Evolutionary conservation across 2,329 filamentous ascomycete species (phyloP), one percentile per base, ranked within the genome.

Genomic region (Colletotrichum orchidophilum): DNA sequence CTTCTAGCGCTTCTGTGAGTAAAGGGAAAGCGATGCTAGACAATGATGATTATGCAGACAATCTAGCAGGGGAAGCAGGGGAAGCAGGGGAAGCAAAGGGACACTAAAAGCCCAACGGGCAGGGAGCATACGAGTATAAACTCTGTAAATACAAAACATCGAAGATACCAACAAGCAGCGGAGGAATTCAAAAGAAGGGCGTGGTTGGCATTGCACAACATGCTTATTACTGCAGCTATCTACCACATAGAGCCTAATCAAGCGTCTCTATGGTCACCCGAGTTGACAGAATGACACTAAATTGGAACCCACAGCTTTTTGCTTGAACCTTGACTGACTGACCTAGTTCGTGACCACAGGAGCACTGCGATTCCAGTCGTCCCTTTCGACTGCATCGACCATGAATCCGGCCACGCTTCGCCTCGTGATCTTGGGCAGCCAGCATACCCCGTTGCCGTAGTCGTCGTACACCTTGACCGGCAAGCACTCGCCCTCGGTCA

Each of bases 281-380:
- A 15, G 18, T 35, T 58, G 35, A 12, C 57, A 31, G 18, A 33
- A 26, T 33, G 24, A 50, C 42, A 33, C 39, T 42, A 42, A 42
- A n/a, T n/a, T 18, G n/a, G n/a, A 15, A 42, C 39, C 39, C 39
- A 21, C n/a, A n/a, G 26, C 4, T 61, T 60, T 49, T 5, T 13
- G 9, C 42, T 21, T 5, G 15, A 12, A 15, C 57, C 8, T 21
- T 24, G 18, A 50, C n/a, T 33, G 9, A 12, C 75, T 42, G 81
- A 80, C 21, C 57, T 74, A 83, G 70, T 86, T 85, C 15, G 82
- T 80, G 65, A 88, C 81, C 2, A 88, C 84, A 4, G 86, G 86
- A 1, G 84, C 80, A 46, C 65, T 80, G 8, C 81, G 77, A 74
- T 85, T 80, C 81, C 83, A 88, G 8, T 80, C 76, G 3, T 75